Conservation (phyloP, 208 protist species). For the Trypanosoma vivax region DNA sequence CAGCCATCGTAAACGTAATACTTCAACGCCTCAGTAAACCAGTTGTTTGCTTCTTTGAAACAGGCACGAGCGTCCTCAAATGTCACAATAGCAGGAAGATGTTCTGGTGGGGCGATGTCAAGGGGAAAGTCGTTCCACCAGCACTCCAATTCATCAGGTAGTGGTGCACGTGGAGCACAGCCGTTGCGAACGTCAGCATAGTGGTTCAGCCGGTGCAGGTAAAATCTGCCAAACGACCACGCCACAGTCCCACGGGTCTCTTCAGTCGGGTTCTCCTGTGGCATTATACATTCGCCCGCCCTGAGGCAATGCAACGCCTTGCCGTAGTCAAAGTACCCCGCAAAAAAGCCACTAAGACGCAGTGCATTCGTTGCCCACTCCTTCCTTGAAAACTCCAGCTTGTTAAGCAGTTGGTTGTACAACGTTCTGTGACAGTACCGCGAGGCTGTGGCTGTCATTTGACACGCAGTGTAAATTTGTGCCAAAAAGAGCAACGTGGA, state of each 20-base stretch:
- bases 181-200: slow-evolving; percentile 23
- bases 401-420: slow-evolving; percentile 72
- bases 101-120: slow-evolving; percentile 28
- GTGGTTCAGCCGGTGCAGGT: slow-evolving; percentile 63
- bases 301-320: slow-evolving; percentile 77
- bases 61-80: slow-evolving; percentile 65
- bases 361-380: slow-evolving; percentile 84
- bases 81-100: slow-evolving; percentile 34
- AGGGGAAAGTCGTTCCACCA: slow-evolving; percentile 75
- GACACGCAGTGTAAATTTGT: slow-evolving; percentile 57
- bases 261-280: slow-evolving; percentile 33
- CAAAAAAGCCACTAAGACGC: slow-evolving; percentile 78
- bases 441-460: slow-evolving; percentile 41
- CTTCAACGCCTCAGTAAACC: slow-evolving; percentile 62
- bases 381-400: slow-evolving; percentile 65
- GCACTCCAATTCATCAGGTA: slow-evolving; percentile 18
- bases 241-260: slow-evolving; percentile 57
- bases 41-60: slow-evolving; percentile 67
- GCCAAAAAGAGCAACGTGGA: slow-evolving; percentile 84
- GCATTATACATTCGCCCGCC: slow-evolving; percentile 76
- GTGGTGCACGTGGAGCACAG: slow-evolving; percentile 4
- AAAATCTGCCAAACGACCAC: slow-evolving; percentile 69
- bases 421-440: slow-evolving; percentile 85
- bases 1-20: slow-evolving; percentile 75
- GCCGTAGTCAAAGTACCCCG: slow-evolving; percentile 53